phyloP scores from a whole-genome alignment of 2,329 filamentous ascomycete genomes.

The Colletotrichum higginsianum region DNA sequence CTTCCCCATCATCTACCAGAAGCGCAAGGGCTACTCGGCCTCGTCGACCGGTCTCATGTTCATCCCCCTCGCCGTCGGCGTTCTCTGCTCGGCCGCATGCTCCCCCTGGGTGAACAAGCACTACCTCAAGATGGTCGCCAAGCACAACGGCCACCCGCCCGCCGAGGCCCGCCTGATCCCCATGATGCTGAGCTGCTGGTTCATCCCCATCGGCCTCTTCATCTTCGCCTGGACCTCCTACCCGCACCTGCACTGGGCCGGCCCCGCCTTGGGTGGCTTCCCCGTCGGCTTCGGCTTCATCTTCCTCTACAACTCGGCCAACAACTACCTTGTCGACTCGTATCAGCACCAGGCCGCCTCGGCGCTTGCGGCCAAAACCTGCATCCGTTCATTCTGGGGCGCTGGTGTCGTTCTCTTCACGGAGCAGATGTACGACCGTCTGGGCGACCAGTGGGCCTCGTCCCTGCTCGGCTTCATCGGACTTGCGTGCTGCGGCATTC shows the following conservation, averaged over 20 bases:
- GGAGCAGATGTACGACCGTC: conserved; percentile 81
- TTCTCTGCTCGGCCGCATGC: conserved; percentile 76
- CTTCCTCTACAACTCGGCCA: conserved; percentile 85
- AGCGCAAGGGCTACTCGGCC: conserved; percentile 83
- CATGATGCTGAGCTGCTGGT: conserved; percentile 85
- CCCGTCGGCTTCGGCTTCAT: conserved; percentile 86
- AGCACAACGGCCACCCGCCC: conserved; percentile 80
- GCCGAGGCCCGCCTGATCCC: conserved; percentile 85
- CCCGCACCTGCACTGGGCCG: conserved; percentile 75
- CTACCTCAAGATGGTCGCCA: conserved; percentile 75
- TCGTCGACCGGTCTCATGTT: conserved; percentile 88
- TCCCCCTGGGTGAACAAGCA: conserved; percentile 85
- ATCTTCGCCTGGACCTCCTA: conserved; percentile 77
- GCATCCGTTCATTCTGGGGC: conserved; percentile 84
- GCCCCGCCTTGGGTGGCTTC: conserved; percentile 79
- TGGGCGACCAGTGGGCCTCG: conserved; percentile 84
- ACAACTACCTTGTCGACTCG: conserved; percentile 79
- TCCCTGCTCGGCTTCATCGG: conserved; percentile 80
- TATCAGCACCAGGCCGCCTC: conserved; percentile 83
- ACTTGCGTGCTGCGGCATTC: conserved; percentile 85
- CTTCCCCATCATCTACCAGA: conserved; percentile 79
- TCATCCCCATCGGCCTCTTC: conserved; percentile 72
- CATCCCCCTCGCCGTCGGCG: conserved; percentile 84
- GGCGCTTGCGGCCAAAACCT: conserved; percentile 86
- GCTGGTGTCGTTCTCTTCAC: conserved; percentile 85